Evolutionary conservation across 768 basidiomycete genomes (phyloP).

Genomic region (Leccinum disarticulatum): DNA sequence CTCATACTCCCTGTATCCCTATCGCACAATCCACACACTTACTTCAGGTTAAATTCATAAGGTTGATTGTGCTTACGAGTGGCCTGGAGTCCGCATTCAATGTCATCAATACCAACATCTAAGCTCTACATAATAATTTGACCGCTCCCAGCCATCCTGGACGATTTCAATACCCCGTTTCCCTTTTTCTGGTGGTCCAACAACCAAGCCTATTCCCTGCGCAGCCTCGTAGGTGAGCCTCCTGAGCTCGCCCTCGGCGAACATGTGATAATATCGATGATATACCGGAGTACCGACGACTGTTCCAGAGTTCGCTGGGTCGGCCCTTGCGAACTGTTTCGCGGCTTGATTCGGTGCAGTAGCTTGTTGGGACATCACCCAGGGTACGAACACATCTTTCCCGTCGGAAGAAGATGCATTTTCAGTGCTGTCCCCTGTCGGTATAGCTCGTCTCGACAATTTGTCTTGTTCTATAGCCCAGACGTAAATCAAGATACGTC

Average conservation of each 20-base stretch:
- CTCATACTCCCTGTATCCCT: constrained; percentile 34
- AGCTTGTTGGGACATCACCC: constrained; percentile 58
- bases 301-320: neutral
- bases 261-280: constrained; percentile 97
- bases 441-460: constrained; percentile 71
- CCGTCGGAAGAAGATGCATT: constrained; percentile 35
- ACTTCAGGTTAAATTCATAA: constrained; percentile 7
- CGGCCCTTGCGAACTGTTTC: constrained; percentile 3
- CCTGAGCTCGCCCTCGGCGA: constrained; percentile 74
- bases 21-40: constrained; percentile 25
- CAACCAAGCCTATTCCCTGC: constrained; percentile 47
- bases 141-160: constrained; percentile 82
- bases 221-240: constrained; percentile 66
- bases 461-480: constrained; percentile 96
- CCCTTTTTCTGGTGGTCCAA: constrained; percentile 39
- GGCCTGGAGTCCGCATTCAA: constrained; percentile 1
- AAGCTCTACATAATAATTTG: constrained; percentile 84
- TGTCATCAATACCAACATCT: constrained; percentile 52
- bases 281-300: constrained; percentile 42
- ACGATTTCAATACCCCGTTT: constrained; percentile 61
- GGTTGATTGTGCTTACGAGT: constrained; percentile 5
- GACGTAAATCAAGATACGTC: constrained; percentile 88
- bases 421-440: constrained; percentile 21
- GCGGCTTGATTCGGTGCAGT: constrained; percentile 16
- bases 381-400: constrained; percentile 88